phyloP scores from a whole-genome alignment of 176 grass and related monocot genomes.

The Zoysia japonica region DNA sequence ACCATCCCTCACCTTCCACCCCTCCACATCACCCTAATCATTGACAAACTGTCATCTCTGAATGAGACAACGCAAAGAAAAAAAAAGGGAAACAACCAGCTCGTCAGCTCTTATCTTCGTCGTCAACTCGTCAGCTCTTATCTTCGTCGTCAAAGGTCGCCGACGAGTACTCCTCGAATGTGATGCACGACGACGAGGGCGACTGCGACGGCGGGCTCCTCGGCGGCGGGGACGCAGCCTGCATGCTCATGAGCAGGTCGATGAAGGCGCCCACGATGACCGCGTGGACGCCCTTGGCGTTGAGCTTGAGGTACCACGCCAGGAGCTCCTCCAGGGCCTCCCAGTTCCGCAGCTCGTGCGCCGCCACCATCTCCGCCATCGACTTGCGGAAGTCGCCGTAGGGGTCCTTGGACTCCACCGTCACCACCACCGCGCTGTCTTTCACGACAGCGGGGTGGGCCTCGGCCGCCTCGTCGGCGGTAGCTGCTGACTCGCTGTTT shows the following conservation, averaged over 20 bases:
- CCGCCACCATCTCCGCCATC: constrained; percentile 80
- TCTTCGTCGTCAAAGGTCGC: constrained; percentile 43
- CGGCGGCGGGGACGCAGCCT: neutral
- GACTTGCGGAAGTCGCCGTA: constrained; percentile 75
- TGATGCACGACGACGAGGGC: constrained; percentile 71
- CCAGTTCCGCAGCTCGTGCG: constrained; percentile 71
- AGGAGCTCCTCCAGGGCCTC: constrained; percentile 80
- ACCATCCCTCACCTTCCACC: constrained; percentile 33
- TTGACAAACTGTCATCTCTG: constrained; percentile 15
- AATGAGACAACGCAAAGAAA: neutral
- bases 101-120: constrained; percentile 37
- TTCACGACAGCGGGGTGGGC: constrained; percentile 29
- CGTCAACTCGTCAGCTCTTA: constrained; percentile 42
- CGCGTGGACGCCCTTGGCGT: constrained; percentile 64
- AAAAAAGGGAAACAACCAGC: neutral
- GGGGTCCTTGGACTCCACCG: constrained; percentile 64
- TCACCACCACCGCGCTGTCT: constrained; percentile 44
- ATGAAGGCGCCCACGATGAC: constrained; percentile 77
- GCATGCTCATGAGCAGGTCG: constrained; percentile 61
- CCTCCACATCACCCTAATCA: constrained; percentile 18
- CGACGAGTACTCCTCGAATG: constrained; percentile 64
- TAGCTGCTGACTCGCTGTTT: neutral
- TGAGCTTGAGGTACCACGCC: constrained; percentile 72
- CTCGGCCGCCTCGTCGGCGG: neutral
- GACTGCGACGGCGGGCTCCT: constrained; percentile 34